Conservation (phyloP, 257 asterid genomes). For the Marsdenia floribunda region DNA sequence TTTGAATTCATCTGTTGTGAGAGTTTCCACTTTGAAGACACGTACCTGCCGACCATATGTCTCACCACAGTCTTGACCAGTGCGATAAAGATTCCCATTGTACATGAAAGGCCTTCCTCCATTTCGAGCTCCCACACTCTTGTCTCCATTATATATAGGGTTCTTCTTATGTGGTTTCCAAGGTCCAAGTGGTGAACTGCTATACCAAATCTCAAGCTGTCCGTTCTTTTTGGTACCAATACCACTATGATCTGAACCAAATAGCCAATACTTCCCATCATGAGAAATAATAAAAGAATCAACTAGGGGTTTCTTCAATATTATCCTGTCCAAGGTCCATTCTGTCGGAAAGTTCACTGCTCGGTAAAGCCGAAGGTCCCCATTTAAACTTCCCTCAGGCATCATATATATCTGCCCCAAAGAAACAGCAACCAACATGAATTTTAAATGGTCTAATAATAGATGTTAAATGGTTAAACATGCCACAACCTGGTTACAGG, state of each 20-base stretch:
- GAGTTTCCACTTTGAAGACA: constrained; percentile 52
- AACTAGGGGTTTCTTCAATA: constrained; percentile 66
- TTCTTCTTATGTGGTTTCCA: constrained; percentile 83
- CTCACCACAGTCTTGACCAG: constrained; percentile 87
- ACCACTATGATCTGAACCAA: constrained; percentile 88
- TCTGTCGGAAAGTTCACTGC: constrained; percentile 72
- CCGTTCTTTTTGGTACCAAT: constrained; percentile 72
- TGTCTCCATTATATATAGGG: constrained; percentile 69
- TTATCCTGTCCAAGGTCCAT: constrained; percentile 62
- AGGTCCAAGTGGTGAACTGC: constrained; percentile 84
- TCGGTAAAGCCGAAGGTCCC: constrained; percentile 92
- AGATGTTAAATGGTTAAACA: not conserved
- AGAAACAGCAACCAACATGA: constrained; percentile 1
- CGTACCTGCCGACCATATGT: constrained; percentile 71
- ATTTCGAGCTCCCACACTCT: constrained; percentile 81
- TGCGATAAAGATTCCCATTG: constrained; percentile 62
- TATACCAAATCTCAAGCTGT: constrained; percentile 82
- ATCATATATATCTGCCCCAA: constrained; percentile 74
- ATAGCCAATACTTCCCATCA: constrained; percentile 78
- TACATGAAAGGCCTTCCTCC: constrained; percentile 90
- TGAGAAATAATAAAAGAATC: constrained; percentile 71
- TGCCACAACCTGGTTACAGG: not conserved
- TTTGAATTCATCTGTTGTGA: constrained; percentile 56
- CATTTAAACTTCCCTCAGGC: constrained; percentile 88
- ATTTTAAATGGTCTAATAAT: not conserved